phyloP scores from a whole-genome alignment of 768 basidiomycete species.

The Dioszegia aurantiaca region DNA sequence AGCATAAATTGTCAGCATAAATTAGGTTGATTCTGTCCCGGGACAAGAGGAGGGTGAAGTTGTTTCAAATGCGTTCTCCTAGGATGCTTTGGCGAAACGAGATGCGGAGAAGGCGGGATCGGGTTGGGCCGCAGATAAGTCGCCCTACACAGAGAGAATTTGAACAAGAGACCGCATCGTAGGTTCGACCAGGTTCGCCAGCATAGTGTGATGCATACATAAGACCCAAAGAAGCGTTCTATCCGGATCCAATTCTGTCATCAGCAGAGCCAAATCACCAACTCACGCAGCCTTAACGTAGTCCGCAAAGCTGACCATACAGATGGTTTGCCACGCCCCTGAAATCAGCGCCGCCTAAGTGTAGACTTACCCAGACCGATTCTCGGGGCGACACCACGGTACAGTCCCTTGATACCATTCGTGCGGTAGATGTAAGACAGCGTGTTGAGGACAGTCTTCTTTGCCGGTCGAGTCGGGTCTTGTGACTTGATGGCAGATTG shows the following conservation, averaged over 20 bases:
- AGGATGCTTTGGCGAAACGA: no score
- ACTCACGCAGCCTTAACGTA: slow-evolving; percentile 70
- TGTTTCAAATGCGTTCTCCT: no score
- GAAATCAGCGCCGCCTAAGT: not conserved
- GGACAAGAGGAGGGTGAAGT: no score
- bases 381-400: slow-evolving; percentile 95
- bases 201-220: no score
- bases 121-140: no score
- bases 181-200: no score
- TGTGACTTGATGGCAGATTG: slow-evolving; percentile 92
- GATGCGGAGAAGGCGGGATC: no score
- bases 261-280: not conserved
- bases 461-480: slow-evolving; percentile 77
- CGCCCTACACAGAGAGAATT: no score
- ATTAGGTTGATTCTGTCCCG: no score
- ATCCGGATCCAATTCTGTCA: not conserved
- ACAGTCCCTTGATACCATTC: slow-evolving; percentile 93
- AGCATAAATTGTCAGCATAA: no score
- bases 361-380: slow-evolving; percentile 72
- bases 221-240: not conserved
- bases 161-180: no score
- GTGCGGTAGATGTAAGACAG: slow-evolving; percentile 91
- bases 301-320: slow-evolving; percentile 98
- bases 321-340: slow-evolving; percentile 57
- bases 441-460: slow-evolving; percentile 83